These are phyloP conservation scores for Candida saitoana DNA, from an alignment of 805 yeast species.

Conservation along the genomic window DNA sequence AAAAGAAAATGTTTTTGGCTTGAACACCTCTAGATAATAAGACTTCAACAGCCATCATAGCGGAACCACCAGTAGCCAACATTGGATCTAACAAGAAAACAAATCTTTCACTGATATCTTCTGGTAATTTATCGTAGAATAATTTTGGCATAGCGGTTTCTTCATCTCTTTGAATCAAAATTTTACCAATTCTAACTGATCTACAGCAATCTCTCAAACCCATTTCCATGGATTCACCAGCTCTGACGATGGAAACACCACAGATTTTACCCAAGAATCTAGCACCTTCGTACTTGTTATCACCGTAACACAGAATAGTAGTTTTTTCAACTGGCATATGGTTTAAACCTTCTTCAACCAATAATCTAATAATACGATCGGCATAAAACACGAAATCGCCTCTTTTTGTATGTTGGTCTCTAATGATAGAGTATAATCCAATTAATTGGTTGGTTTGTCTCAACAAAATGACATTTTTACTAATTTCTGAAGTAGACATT, in stretches of 20 bases:
- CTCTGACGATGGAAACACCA: constrained; percentile 97
- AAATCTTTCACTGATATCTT: constrained; percentile 81
- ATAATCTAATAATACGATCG: constrained; percentile 86
- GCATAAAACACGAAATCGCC: constrained; percentile 94
- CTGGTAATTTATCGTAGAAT: constrained; percentile 91
- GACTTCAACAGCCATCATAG: constrained; percentile 94
- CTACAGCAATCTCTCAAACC: constrained; percentile 97
- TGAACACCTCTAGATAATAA: constrained; percentile 81
- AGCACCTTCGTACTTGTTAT: constrained; percentile 68
- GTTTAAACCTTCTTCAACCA: constrained; percentile 94
- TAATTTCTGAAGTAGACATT: constrained; percentile 13
- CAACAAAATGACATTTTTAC: constrained; percentile 59
- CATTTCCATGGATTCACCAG: constrained; percentile 99
- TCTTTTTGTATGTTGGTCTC: constrained; percentile 75
- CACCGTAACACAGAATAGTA: constrained; percentile 72
- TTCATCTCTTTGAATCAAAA: constrained; percentile 95
- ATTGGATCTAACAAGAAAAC: constrained; percentile 93
- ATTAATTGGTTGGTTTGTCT: constrained; percentile 87
- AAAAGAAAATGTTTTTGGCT: constrained; percentile 80
- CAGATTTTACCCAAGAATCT: constrained; percentile 88
- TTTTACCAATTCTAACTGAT: constrained; percentile 93
- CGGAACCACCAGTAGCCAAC: constrained; percentile 99
- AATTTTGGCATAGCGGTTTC: constrained; percentile 92
- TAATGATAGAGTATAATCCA: constrained; percentile 85
- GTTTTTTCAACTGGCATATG: constrained; percentile 80